Evolutionary conservation across 257 asterid genomes (phyloP), one percentile per base, ranked within the genome.

Genomic region (Nicotiana undulata): DNA sequence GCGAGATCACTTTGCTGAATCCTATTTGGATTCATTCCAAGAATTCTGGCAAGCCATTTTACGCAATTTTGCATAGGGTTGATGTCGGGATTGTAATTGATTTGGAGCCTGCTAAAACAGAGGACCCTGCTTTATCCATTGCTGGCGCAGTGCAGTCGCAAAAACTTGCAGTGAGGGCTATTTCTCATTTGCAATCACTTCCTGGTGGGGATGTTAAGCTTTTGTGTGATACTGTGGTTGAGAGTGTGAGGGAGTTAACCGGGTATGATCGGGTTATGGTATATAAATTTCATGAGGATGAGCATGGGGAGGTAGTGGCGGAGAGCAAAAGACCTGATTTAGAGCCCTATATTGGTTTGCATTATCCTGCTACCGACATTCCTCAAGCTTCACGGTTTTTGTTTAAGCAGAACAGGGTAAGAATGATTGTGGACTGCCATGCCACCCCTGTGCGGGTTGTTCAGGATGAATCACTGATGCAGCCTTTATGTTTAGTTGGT

Each of bases 81-180:
- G 98, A 94, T 87, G 97, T 94, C 7, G 98, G 95, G 29, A 84
- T 90, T 78, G 94, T 92, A 16, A 91, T 94, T 85, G 97, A 94
- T 81, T 90, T 94, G 85, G 98, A 94, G 90, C 98, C 97, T 51
- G 97, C 94, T 6, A 88, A 89, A 79, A 87, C 88, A 0, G 95
- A 89, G 88, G 98, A 93, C 46, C 97, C 98, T 5, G 98, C 95
- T 26, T 82, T 90, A 58, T 91, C 95, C 10, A 86, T 90, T 72
- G 98, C 95, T 12, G 97, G 98, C n/a, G 95, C 97, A 3, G 98
- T 91, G 20, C 95, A 93, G 81, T 90, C 95, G 4, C 98, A 93
- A 86, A 93, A 93, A 84, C 91, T 93, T 12, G 95, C 98, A 0
- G 98, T 93, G 67, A 84, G 95, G 79, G 97, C 94, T 10, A 93